Conservation (phyloP, 2,329 filamentous ascomycete genomes). For the Periglandula ipomoeae region DNA sequence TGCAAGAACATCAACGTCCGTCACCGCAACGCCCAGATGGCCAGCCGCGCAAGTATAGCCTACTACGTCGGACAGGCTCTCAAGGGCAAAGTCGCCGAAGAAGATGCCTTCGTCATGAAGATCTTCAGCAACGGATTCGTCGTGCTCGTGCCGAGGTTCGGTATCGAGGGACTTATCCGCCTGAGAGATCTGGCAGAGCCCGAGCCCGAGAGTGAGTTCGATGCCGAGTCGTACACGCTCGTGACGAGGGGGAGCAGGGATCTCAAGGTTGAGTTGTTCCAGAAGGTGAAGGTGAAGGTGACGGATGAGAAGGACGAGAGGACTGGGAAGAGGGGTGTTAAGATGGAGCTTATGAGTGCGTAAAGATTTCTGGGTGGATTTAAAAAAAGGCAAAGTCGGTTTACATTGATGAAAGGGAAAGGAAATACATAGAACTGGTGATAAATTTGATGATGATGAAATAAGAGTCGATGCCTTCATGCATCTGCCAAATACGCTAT, state of each 20-base stretch:
- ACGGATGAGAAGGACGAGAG: constrained; percentile 88
- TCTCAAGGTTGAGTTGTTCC: constrained; percentile 71
- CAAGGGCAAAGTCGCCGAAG: constrained; percentile 64
- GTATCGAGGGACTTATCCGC: constrained; percentile 85
- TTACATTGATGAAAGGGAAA: too few species aligned
- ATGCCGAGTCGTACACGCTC: constrained; percentile 77
- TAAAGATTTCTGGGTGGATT: too few species aligned
- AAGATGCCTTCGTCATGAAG: constrained; percentile 94
- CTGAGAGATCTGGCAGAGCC: constrained; percentile 71
- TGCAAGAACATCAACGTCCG: constrained; percentile 98
- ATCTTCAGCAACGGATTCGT: constrained; percentile 97
- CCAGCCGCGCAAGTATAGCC: constrained; percentile 85
- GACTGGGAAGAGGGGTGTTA: constrained; percentile 91
- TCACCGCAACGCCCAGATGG: constrained; percentile 94
- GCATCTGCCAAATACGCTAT: too few species aligned
- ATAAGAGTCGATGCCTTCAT: too few species aligned
- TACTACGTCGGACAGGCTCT: constrained; percentile 98
- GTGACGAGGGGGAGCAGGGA: constrained; percentile 46
- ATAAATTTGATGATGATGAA: too few species aligned
- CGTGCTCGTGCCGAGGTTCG: constrained; percentile 90
- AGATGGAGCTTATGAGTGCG: constrained; percentile 50
- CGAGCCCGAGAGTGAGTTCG: constrained; percentile 73
- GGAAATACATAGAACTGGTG: too few species aligned
- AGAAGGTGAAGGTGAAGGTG: constrained; percentile 82
- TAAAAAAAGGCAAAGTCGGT: too few species aligned